These are phyloP conservation scores for Boechera divaricarpa DNA, from an alignment of 345 rosid genomes.

Conservation along the genomic window DNA sequence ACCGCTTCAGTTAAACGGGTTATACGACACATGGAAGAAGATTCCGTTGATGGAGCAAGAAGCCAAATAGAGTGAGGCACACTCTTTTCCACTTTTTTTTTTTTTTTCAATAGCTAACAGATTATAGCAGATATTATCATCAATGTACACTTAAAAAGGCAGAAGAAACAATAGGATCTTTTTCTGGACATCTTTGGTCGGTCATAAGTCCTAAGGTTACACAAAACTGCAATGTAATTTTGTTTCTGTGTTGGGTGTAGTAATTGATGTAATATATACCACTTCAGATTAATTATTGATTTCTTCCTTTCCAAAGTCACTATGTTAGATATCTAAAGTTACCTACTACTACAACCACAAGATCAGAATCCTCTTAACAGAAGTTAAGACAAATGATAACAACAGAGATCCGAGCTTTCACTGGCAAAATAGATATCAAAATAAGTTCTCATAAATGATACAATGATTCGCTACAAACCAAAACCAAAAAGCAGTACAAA, in stretches of 20 bases:
- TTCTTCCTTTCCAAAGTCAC: neutral
- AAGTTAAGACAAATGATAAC: neutral
- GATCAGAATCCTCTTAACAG: neutral
- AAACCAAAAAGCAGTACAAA: constrained; percentile 21
- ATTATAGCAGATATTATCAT: neutral
- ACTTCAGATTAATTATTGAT: constrained; percentile 3
- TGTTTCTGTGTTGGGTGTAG: constrained; percentile 29
- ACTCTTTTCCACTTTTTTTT: constrained; percentile 7
- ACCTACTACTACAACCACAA: neutral
- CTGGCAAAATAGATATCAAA: neutral
- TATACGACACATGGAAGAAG: constrained; percentile 80
- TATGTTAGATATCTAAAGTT: neutral
- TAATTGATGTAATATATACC: constrained; percentile 13
- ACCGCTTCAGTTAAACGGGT: constrained; percentile 67
- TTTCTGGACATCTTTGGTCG: constrained; percentile 10
- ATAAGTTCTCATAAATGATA: neutral
- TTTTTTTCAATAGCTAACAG: constrained; percentile 21
- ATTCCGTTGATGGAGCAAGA: constrained; percentile 78
- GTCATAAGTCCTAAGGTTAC: constrained; percentile 13
- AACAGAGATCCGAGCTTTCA: neutral
- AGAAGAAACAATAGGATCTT: constrained; percentile 9
- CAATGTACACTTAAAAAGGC: constrained; percentile 31
- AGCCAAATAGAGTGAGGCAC: constrained; percentile 55
- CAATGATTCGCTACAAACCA: constrained; percentile 3
- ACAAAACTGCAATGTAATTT: constrained; percentile 11